Base-by-base conservation (phyloP, 75 land plant species). In the Chamaecyparis obtusa region DNA sequence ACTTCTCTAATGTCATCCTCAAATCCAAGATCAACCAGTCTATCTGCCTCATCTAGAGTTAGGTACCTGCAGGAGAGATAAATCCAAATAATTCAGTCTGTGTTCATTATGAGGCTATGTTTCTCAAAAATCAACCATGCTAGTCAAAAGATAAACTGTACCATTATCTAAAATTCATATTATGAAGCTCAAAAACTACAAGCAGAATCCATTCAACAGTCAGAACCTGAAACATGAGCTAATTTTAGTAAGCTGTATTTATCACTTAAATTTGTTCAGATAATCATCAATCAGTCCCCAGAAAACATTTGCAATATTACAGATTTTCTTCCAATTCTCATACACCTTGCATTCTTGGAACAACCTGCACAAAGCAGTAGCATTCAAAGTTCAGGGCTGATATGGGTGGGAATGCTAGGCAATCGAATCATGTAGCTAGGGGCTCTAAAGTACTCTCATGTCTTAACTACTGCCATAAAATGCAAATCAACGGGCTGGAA, bases 21-120 rank as follows among this genome's bases (percentile, higher is more conserved):
- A 87, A 97, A 97, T 24, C 99, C 99, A 86, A 95, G 83, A 89
- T 97, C 99, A 3, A 94, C 93, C 64, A 97, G 86, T 85, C 98
- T 88, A 88, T 97, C 99, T 60, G 99, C 99, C 91, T 97, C 97
- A 88, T 97, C 99, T 86, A 97, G 83, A 11, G 96, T 94, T 64
- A 97, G 83, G 89, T 97, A 97, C 91, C 93, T 93, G 86, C 54
- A 30, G 51, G 54, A 19, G 55, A 17, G 35, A 17, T 17, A 24
- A 24, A 24, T 64, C 8, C 24, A 5, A 64, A 64, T 51, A 64
- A 21, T 64, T 64, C 27, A 64, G n/a, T 21, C n/a, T 48, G 49
- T 64, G 69, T 41, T 78, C 81, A 41, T 78, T 41, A 78, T 78
- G 39, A 16, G 24, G 44, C 43, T 21, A 77, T 6, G 41, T 77